Conservation (phyloP, 2,329 filamentous ascomycete species). For the Parafenestella ontariensis region DNA sequence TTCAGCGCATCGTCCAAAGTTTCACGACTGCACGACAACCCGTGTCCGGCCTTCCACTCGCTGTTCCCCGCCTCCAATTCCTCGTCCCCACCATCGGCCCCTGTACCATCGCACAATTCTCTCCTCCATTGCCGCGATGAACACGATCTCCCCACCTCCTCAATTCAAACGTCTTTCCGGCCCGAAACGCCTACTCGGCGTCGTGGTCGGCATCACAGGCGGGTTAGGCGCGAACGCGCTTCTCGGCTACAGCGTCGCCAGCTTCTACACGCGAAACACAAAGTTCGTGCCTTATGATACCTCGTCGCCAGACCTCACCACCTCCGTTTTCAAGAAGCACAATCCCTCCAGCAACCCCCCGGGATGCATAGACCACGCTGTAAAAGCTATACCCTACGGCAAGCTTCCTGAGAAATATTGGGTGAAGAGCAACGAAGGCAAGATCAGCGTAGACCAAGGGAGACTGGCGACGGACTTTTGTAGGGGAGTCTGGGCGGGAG, state of each 20-base stretch:
- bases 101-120: background rate
- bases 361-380: constrained; percentile 46
- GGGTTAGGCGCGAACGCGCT: constrained; percentile 37
- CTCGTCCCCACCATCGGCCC: too few relatives aligned
- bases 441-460: constrained; percentile 34
- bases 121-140: constrained; percentile 28
- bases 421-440: constrained; percentile 11
- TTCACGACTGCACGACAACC: background rate
- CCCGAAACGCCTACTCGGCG: constrained; percentile 38
- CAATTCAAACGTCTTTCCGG: constrained; percentile 39
- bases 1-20: constrained; percentile 6
- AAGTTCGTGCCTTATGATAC: constrained; percentile 47
- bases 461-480: constrained; percentile 48
- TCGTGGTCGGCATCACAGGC: constrained; percentile 42
- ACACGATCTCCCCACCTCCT: constrained; percentile 45
- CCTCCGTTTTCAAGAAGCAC: constrained; percentile 29
- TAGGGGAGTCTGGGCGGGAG: constrained; percentile 47
- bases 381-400: constrained; percentile 45
- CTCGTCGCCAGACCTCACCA: constrained; percentile 33
- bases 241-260: constrained; percentile 45
- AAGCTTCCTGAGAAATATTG: constrained; percentile 38
- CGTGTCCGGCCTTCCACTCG: background rate
- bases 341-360: constrained; percentile 47
- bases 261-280: constrained; percentile 45
- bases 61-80: background rate